Percentiles rank a stretch among this genome's conserved stretches.
Conservation (phyloP, 768 basidiomycete genomes). For the Chalciporus pseudorubinellus region DNA sequence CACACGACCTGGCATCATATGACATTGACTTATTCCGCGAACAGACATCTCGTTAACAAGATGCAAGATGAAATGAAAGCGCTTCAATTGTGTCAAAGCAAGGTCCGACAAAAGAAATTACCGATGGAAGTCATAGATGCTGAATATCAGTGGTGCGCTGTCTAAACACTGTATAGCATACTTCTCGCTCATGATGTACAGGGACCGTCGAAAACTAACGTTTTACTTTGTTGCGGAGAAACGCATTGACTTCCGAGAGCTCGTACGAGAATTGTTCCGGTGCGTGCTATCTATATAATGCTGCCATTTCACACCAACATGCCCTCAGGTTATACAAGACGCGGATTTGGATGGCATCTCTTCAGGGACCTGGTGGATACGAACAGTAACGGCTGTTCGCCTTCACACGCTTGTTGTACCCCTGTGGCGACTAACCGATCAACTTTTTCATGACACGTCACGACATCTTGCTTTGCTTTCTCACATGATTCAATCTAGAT, state of each 20-base stretch:
- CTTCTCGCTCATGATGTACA: constrained; percentile 28
- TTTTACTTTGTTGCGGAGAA: constrained; percentile 98
- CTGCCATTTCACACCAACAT: constrained; percentile 3
- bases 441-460: constrained; percentile 23
- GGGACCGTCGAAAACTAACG: constrained; percentile 97
- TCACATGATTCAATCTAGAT: constrained; percentile 30
- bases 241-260: constrained; percentile 93
- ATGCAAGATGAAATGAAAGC: constrained; percentile 91
- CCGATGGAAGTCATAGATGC: constrained; percentile 99
- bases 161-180: background rate
- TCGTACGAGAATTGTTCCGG: constrained; percentile 94
- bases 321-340: constrained; percentile 82
- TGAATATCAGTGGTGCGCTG: constrained; percentile 91
- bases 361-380: constrained; percentile 49
- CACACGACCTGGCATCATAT: background rate
- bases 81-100: constrained; percentile 84
- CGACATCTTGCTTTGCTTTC: constrained; percentile 8
- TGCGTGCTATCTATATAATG: constrained; percentile 26
- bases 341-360: constrained; percentile 92
- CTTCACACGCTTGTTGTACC: background rate
- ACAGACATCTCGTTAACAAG: constrained; percentile 75
- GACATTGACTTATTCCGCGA: constrained; percentile 7
- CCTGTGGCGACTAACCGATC: constrained; percentile 17
- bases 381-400: constrained; percentile 37
- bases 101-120: constrained; percentile 89